Conservation (phyloP, 495 filamentous ascomycete genomes). For the Trichoderma reesei region DNA sequence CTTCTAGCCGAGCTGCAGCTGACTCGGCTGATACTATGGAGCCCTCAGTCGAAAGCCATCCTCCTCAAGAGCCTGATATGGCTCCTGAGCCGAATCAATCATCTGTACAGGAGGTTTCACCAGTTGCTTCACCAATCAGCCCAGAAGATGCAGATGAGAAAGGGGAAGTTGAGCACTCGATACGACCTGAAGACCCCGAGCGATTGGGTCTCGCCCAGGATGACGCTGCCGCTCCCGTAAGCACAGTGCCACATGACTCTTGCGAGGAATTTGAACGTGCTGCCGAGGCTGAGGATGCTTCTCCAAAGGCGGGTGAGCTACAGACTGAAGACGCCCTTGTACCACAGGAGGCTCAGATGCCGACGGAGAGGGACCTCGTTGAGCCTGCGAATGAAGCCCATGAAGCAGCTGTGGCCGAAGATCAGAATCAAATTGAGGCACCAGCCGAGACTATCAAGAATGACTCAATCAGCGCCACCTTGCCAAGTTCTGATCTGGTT, state of each 20-base stretch:
- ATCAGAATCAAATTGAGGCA: background rate
- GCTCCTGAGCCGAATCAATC: background rate
- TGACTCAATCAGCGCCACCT: background rate
- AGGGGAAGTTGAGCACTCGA: background rate
- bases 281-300: background rate
- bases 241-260: background rate
- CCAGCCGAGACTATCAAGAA: background rate
- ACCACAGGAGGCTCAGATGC: background rate
- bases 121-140: background rate
- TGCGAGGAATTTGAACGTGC: background rate
- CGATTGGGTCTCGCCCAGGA: background rate
- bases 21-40: background rate
- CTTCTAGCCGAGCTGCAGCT: background rate
- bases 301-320: background rate
- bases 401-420: background rate
- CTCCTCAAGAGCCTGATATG: conserved; percentile 2
- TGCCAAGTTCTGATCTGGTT: background rate
- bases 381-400: background rate
- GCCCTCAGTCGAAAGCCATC: background rate
- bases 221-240: background rate
- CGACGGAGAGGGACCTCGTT: background rate
- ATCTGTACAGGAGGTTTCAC: background rate
- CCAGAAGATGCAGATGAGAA: background rate
- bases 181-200: background rate
- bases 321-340: background rate